Conservation (phyloP, 768 basidiomycete species). For the Auriscalpium orientale region DNA sequence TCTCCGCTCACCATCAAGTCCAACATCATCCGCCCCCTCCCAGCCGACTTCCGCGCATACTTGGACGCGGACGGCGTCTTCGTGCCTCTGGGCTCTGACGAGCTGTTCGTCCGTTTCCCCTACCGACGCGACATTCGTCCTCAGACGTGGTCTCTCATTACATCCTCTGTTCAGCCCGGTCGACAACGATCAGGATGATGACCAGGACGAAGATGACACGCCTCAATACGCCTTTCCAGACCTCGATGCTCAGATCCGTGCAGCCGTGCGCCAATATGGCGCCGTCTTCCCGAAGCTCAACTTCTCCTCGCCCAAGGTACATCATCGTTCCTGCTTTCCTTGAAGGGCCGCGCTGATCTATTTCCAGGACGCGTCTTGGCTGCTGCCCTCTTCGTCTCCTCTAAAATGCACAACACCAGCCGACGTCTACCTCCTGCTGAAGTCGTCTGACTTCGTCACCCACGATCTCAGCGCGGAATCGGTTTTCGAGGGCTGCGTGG, state of each 20-base stretch:
- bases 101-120: conserved; percentile 42
- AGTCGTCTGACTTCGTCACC: conserved; percentile 84
- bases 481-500: conserved; percentile 63
- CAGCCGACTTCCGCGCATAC: conserved; percentile 57
- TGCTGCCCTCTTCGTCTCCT: conserved; percentile 76
- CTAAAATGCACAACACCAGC: conserved; percentile 82
- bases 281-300: conserved; percentile 95
- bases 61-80: conserved; percentile 81
- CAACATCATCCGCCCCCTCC: conserved; percentile 64
- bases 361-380: conserved; percentile 87
- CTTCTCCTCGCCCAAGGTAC: conserved; percentile 88
- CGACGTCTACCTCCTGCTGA: conserved; percentile 87
- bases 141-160: neutral
- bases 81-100: conserved; percentile 75
- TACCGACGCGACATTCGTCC: neutral
- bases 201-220: conserved; percentile 30
- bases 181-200: conserved; percentile 43
- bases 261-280: conserved; percentile 58
- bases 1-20: conserved; percentile 59
- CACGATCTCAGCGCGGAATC: conserved; percentile 59
- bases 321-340: conserved; percentile 1
- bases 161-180: conserved; percentile 32
- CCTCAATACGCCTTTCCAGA: conserved; percentile 67
- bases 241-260: conserved; percentile 66
- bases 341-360: neutral